Percentiles rank a stretch among this genome's conserved stretches.
phyloP scores from a whole-genome alignment of 768 basidiomycete genomes.

The Naganishia friedmannii region DNA sequence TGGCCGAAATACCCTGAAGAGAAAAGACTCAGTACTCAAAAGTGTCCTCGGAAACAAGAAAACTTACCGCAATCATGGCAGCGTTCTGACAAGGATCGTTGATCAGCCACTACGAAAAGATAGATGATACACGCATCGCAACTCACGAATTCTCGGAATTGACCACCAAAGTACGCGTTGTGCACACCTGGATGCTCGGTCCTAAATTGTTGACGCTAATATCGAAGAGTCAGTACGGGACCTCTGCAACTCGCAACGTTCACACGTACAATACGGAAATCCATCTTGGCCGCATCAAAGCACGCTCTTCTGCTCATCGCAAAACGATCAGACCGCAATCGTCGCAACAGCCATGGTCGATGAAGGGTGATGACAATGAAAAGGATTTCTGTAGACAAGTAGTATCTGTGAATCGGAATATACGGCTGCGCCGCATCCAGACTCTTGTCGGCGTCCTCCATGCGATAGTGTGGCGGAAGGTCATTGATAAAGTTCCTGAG shows the following conservation, averaged over 20 bases:
- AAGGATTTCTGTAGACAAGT: conserved; percentile 77
- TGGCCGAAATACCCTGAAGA: conserved; percentile 42
- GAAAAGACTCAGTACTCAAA: background rate
- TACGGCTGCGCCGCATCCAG: conserved; percentile 40
- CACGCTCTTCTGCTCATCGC: conserved; percentile 76
- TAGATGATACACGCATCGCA: background rate
- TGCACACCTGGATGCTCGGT: conserved; percentile 45
- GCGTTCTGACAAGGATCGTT: conserved; percentile 37
- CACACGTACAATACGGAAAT: conserved; percentile 63
- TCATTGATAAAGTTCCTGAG: conserved; percentile 69
- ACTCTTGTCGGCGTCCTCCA: conserved; percentile 31
- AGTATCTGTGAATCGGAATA: conserved; percentile 78
- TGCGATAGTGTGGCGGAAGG: conserved; percentile 61
- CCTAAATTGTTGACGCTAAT: conserved; percentile 49
- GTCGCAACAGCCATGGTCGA: conserved; percentile 80
- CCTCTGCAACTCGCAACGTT: background rate
- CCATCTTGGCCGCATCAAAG: conserved; percentile 84
- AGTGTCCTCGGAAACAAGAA: conserved; percentile 23
- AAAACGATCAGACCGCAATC: conserved; percentile 74
- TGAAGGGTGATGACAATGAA: conserved; percentile 49
- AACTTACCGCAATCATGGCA: conserved; percentile 46
- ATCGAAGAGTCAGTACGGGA: background rate
- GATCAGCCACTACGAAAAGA: background rate
- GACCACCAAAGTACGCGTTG: conserved; percentile 45
- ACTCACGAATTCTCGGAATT: conserved; percentile 50